These are phyloP conservation scores for Jatropha podagrica DNA, from an alignment of 441 rosid genomes.

Conservation along the genomic window DNA sequence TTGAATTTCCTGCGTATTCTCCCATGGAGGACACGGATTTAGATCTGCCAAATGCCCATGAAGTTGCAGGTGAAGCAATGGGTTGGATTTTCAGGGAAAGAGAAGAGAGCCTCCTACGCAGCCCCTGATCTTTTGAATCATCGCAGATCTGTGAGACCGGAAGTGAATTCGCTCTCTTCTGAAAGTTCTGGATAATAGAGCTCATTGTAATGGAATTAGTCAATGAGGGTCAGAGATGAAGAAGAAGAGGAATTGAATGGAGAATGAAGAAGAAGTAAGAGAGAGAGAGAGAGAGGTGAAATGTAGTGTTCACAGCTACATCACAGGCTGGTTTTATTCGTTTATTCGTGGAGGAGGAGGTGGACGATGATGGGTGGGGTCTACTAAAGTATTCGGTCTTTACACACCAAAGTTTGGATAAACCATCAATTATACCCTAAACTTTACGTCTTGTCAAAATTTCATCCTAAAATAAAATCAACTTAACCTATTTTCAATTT, in stretches of 20 bases:
- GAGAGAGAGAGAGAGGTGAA: slow-evolving; percentile 16
- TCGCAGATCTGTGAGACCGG: slow-evolving; percentile 37
- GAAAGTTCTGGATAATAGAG: slow-evolving; percentile 60
- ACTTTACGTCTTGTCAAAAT: no score
- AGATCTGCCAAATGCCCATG: slow-evolving; percentile 56
- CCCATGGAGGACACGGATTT: slow-evolving; percentile 68
- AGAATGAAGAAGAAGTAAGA: no score
- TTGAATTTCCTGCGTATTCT: slow-evolving; percentile 47
- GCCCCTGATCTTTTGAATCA: slow-evolving; percentile 12
- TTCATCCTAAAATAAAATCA: no score
- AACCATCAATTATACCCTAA: no score
- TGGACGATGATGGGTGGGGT: slow-evolving; percentile 21
- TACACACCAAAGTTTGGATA: background rate
- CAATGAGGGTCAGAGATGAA: background rate
- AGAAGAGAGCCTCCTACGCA: slow-evolving; percentile 64
- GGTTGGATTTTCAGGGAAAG: slow-evolving; percentile 57
- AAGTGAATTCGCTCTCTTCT: slow-evolving; percentile 35
- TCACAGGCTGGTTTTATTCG: slow-evolving; percentile 59
- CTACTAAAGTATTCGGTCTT: slow-evolving; percentile 12
- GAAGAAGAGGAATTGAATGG: no score
- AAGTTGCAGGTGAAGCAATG: slow-evolving; percentile 35
- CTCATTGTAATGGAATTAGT: slow-evolving; percentile 36
- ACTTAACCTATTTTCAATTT: no score
- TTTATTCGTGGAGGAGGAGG: slow-evolving; percentile 18
- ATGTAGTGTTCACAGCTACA: slow-evolving; percentile 42